phyloP scores from a whole-genome alignment of 495 filamentous ascomycete genomes.

The Penicillium daleae region DNA sequence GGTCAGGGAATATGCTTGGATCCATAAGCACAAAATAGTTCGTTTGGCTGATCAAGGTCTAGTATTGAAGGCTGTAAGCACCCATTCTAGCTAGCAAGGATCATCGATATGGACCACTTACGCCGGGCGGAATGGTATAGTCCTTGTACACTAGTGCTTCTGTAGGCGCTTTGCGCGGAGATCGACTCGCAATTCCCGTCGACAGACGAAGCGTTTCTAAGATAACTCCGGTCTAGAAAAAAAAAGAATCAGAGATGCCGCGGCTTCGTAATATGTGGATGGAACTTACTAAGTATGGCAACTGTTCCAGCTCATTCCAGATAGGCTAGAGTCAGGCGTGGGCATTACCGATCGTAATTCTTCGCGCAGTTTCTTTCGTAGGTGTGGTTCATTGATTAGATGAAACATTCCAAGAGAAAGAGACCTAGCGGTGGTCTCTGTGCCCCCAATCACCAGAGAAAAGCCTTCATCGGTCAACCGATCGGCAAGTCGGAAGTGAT shows the following conservation, averaged over 20 bases:
- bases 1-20: constrained; percentile 51
- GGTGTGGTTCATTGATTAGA: constrained; percentile 10
- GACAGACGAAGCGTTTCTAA: constrained; percentile 52
- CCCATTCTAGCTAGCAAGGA: background rate
- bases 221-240: constrained; percentile 46
- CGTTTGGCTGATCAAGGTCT: constrained; percentile 51
- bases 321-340: constrained; percentile 26
- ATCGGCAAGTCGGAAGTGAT: constrained; percentile 17
- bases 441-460: constrained; percentile 44
- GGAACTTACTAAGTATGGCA: constrained; percentile 51
- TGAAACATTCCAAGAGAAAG: constrained; percentile 25
- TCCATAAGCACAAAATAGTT: constrained; percentile 50
- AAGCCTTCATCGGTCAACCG: constrained; percentile 47
- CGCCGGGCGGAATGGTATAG: constrained; percentile 39
- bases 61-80: constrained; percentile 6
- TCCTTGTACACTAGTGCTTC: constrained; percentile 46
- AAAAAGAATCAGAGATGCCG: constrained; percentile 3
- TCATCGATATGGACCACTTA: constrained; percentile 22
- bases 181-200: constrained; percentile 42
- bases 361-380: constrained; percentile 28
- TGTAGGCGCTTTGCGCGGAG: constrained; percentile 45
- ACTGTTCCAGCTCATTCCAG: constrained; percentile 49
- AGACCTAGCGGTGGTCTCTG: constrained; percentile 42
- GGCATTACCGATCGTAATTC: constrained; percentile 43
- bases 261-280: background rate